Conservation (phyloP, 208 protist species). For the Trichomonas gallinae region DNA sequence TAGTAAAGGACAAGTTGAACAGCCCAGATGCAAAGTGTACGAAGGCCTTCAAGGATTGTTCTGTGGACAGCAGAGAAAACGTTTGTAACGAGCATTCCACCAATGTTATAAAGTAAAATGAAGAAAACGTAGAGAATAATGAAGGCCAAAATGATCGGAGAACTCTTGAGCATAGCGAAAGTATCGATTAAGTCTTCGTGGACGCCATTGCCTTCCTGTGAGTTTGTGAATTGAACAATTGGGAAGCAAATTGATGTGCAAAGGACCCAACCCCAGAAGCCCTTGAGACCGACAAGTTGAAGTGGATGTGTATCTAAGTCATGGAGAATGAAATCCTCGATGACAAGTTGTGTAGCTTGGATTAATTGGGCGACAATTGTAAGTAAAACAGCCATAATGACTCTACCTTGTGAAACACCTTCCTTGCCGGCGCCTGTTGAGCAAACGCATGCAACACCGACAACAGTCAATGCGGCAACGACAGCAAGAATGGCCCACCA, state of each 20-base stretch:
- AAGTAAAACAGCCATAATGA: neutral
- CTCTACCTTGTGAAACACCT: neutral
- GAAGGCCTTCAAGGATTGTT: neutral
- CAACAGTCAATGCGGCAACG: neutral
- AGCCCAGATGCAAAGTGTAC: neutral
- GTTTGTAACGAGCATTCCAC: conserved; percentile 5
- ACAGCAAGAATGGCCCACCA: neutral
- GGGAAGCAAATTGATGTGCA: neutral
- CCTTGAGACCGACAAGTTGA: neutral
- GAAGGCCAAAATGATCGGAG: neutral
- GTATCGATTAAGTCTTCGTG: conserved; percentile 8
- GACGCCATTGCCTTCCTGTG: neutral
- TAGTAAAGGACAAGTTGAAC: neutral
- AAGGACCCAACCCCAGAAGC: neutral
- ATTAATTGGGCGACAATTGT: neutral
- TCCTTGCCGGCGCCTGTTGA: neutral
- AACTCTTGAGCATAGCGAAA: neutral
- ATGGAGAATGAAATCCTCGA: conserved; percentile 7
- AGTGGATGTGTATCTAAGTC: neutral
- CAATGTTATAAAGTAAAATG: neutral
- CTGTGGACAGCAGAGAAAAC: neutral
- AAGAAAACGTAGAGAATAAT: neutral
- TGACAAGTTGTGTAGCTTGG: neutral
- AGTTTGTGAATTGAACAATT: neutral
- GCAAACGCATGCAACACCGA: neutral